Evolutionary conservation across 176 grass and related monocot genomes (phyloP), one percentile per base, ranked within the genome.

Genomic region (Rhynchospora tenuis): DNA sequence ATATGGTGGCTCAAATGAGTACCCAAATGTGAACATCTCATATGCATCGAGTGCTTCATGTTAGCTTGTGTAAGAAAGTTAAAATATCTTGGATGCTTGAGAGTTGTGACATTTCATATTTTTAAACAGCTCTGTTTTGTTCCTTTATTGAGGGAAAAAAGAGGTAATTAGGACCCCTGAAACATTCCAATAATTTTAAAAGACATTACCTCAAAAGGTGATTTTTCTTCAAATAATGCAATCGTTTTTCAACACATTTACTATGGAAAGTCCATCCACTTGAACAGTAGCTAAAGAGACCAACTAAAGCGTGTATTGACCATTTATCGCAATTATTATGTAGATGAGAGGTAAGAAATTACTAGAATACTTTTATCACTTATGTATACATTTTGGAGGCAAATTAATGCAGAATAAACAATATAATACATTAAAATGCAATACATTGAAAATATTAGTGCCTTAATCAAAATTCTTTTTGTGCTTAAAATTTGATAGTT

Each of bases 21-120:
- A 98, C 46, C 95, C 92, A 81, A 98, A 98, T 16, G 92, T 94
- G 87, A 98, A 98, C 95, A 98, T 98, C 85, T 98, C 95, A 87
- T 90, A 92, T 98, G 70, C 83, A 94, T 58, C 10, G 62, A 79
- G 15, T 64, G 57, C 54, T 11, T 48, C 29, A 9, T 75, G 23
- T 75, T 75, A 75, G 56, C 55, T 61, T 79, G 11, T 17, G 5
- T 48, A 14, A 61, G 22, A 48, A 19, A 54, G 6, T 17, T 26
- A 69, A 10, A 8, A 75, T 54, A 29, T 27, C 71, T 74, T 29
- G 3, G 33, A 38, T 38, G 5, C 33, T 38, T 38, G 33, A 38
- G 33, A n/a, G n/a, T n/a, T n/a, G n/a, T n/a, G n/a, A 38, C 33
- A 38, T 38, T 38, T 38, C 33, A 38, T 4, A 38, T 4, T 38